phyloP scores from a whole-genome alignment of 139 green algal genomes.

The Coelastrella sp. region DNA sequence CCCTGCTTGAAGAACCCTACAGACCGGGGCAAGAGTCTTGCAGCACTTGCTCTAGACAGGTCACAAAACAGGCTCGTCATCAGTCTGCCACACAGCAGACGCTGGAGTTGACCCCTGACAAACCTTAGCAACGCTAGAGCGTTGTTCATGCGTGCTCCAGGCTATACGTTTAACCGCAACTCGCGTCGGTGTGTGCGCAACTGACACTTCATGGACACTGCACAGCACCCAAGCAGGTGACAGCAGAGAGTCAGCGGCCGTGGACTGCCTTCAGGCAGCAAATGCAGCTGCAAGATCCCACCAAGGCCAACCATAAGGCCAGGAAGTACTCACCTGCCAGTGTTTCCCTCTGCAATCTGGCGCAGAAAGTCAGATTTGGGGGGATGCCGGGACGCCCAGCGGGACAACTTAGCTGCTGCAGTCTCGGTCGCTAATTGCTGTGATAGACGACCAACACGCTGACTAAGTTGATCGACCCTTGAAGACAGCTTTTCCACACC shows the following conservation, averaged over 20 bases:
- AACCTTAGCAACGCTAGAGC: slow-evolving; percentile 15
- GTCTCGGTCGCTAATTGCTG: slow-evolving; percentile 30
- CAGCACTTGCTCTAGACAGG: too few relatives aligned
- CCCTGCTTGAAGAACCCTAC: too few relatives aligned
- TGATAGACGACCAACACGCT: slow-evolving; percentile 23
- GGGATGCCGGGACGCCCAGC: slow-evolving; percentile 36
- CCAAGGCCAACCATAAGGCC: background rate
- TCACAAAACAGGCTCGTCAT: too few relatives aligned
- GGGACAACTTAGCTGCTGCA: slow-evolving; percentile 18
- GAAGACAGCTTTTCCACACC: slow-evolving; percentile 12
- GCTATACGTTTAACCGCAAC: slow-evolving; percentile 36
- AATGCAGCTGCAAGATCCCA: too few relatives aligned
- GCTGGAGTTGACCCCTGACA: background rate
- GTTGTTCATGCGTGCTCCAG: slow-evolving; percentile 43
- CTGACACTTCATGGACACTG: slow-evolving; percentile 38
- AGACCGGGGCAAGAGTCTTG: too few relatives aligned
- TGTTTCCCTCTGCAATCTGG: slow-evolving; percentile 37
- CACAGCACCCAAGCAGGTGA: background rate
- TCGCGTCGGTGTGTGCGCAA: background rate
- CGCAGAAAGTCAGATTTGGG: slow-evolving; percentile 30
- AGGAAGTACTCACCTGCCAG: slow-evolving; percentile 5
- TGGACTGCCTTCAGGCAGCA: too few relatives aligned
- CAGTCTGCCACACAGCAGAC: too few relatives aligned
- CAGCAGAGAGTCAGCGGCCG: too few relatives aligned
- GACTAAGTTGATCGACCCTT: background rate